Evolutionary conservation across 1,284 basidiomycete species (phyloP).

Genomic region (Schizophyllum commune): DNA sequence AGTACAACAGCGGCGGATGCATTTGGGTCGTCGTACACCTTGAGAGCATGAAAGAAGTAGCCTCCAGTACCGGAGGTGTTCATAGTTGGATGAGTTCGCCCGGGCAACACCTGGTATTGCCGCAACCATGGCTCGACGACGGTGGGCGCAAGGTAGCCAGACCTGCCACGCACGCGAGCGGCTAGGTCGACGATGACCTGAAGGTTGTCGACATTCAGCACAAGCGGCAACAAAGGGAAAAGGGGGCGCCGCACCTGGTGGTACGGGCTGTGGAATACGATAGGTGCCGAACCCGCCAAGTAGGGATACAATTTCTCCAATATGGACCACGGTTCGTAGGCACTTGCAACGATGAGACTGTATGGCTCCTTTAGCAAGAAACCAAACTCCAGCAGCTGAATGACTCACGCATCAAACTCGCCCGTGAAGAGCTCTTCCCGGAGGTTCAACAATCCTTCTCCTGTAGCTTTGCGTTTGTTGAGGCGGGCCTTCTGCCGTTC

Average conservation of each 20-base stretch:
- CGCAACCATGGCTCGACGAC: constrained; percentile 88
- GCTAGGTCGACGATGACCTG: no score
- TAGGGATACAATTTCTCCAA: constrained; percentile 70
- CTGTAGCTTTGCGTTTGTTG: constrained; percentile 62
- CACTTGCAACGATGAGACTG: constrained; percentile 77
- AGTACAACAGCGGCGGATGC: constrained; percentile 40
- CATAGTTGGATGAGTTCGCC: constrained; percentile 96
- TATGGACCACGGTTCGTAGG: constrained; percentile 84
- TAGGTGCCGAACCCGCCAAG: constrained; percentile 77
- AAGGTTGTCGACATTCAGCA: no score
- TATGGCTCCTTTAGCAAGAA: constrained; percentile 3
- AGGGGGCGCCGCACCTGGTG: constrained; percentile 47
- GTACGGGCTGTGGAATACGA: constrained; percentile 83
- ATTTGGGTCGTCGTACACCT: constrained; percentile 73
- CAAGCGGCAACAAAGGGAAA: not conserved
- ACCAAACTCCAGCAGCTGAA: not conserved
- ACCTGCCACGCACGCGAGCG: constrained; percentile 35
- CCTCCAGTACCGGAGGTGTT: constrained; percentile 85
- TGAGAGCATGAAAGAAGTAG: constrained; percentile 77
- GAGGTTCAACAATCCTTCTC: constrained; percentile 50
- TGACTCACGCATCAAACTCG: constrained; percentile 75
- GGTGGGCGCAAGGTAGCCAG: constrained; percentile 71
- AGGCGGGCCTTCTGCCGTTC: constrained; percentile 65
- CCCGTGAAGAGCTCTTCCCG: constrained; percentile 82
- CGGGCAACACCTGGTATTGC: constrained; percentile 91